Conservation (phyloP, 2,329 filamentous ascomycete genomes). For the Plenodomus lindquistii region DNA sequence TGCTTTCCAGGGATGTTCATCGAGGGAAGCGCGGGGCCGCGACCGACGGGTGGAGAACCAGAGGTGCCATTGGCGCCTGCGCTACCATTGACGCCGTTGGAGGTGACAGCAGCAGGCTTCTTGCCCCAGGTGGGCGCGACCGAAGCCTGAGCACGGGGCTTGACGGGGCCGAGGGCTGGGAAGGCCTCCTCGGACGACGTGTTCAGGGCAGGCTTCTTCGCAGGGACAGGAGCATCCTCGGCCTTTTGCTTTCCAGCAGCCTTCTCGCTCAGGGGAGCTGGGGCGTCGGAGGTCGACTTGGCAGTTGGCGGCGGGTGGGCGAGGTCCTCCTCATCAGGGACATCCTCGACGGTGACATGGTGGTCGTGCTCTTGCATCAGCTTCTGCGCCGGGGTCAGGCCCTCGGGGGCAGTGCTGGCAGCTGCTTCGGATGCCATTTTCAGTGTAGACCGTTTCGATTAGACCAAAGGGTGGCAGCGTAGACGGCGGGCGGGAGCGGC, state of each 20-base stretch:
- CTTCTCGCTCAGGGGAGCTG: constrained; percentile 60
- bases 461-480: constrained; percentile 42
- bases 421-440: constrained; percentile 45
- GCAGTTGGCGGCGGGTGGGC: constrained; percentile 59
- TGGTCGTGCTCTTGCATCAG: constrained; percentile 68
- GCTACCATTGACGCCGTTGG: constrained; percentile 54
- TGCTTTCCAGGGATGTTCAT: constrained; percentile 83
- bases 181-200: constrained; percentile 89
- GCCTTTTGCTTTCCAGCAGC: constrained; percentile 71
- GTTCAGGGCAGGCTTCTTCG: constrained; percentile 61
- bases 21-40: constrained; percentile 54
- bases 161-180: constrained; percentile 81
- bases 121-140: constrained; percentile 79
- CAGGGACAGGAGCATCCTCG: constrained; percentile 48
- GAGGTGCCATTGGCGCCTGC: constrained; percentile 56
- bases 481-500: constrained; percentile 34
- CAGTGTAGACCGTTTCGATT: constrained; percentile 44
- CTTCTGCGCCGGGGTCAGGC: constrained; percentile 56
- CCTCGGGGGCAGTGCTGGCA: constrained; percentile 40
- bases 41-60: constrained; percentile 43
- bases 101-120: constrained; percentile 56
- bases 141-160: constrained; percentile 62
- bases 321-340: constrained; percentile 75
- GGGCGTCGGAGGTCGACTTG: constrained; percentile 27
- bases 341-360: constrained; percentile 77